phyloP scores from a whole-genome alignment of 352 stramenopile genomes.

The Phytophthora brassicae region DNA sequence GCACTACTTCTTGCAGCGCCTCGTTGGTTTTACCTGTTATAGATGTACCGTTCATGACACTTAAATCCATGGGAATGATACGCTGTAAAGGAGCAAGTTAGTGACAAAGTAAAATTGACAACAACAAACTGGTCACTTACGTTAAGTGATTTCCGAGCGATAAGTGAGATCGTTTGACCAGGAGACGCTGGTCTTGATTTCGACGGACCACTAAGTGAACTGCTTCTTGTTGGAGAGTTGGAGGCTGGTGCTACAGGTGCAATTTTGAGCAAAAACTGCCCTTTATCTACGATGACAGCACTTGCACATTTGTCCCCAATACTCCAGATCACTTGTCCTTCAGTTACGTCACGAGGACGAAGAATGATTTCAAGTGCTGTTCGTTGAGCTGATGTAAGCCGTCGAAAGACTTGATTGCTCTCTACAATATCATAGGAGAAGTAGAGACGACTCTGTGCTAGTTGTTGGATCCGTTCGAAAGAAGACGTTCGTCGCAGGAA shows the following conservation, averaged over 20 bases:
- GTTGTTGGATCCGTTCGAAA: conserved; percentile 70
- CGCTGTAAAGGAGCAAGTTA: conserved; percentile 31
- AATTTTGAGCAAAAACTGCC: conserved; percentile 68
- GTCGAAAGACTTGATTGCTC: conserved; percentile 76
- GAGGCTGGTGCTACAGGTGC: conserved; percentile 2
- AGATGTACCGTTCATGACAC: conserved; percentile 26
- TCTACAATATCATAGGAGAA: conserved; percentile 83
- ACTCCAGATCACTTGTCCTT: conserved; percentile 78
- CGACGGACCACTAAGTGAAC: conserved; percentile 13
- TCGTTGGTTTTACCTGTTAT: conserved; percentile 29
- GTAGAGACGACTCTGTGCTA: conserved; percentile 73
- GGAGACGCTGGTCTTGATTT: conserved; percentile 24
- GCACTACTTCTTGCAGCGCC: conserved; percentile 33
- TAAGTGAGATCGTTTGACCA: conserved; percentile 25
- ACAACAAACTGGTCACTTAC: conserved; percentile 41
- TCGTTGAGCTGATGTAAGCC: conserved; percentile 79
- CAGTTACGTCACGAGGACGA: conserved; percentile 50
- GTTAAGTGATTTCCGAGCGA: conserved; percentile 44
- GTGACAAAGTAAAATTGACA: no score
- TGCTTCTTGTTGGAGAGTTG: conserved; percentile 15
- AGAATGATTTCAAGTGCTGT: conserved; percentile 87
- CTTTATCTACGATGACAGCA: conserved; percentile 81
- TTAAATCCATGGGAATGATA: conserved; percentile 63
- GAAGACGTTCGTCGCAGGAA: conserved; percentile 73
- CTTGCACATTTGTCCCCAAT: conserved; percentile 61